Base-by-base conservation (phyloP, 768 basidiomycete genomes). In the Mycena filopes region DNA sequence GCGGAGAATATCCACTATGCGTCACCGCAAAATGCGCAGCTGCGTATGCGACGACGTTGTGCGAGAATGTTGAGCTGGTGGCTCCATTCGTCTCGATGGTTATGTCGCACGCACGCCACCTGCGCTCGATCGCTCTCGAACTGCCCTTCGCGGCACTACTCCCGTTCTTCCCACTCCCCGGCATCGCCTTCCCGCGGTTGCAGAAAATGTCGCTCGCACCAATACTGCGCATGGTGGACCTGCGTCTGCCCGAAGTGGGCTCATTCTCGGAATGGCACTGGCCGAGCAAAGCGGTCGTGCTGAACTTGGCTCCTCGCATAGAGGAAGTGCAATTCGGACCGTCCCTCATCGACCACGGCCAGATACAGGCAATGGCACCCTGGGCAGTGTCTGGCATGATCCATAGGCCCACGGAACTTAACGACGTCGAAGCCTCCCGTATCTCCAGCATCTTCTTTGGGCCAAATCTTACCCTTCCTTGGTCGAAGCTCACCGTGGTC, bases 401-500 rank as follows among this genome's bases (percentile, higher is more conserved):
- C n/a, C n/a, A n/a, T n/a, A n/a, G n/a, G n/a, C n/a, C n/a, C n/a
- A n/a, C n/a, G n/a, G n/a, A n/a, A n/a, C n/a, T n/a, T n/a, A n/a
- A n/a, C n/a, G 2, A 26, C 3, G 40, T 4, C 47, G 23, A 42
- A 18, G n/a, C 42, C 20, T 15, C 2, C 25, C 7, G 33, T 4
- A n/a, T n/a, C n/a, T n/a, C n/a, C n/a, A n/a, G n/a, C 46, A 49
- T 18, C 16, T 55, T 42, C 23, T 63, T 63, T 23, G 62, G 54
- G 4, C 62, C 47, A 18, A 9, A 46, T 2, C 43, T 63, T 23
- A n/a, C 33, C 1, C 25, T 63, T 4, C 62, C 62, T 29, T 53
- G 55, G 63, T 20, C 55, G 4, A 55, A 64, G 33, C 63, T 64
- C 48, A 51, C 25, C 26, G 15, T 15, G 23, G 23, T 64, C 40